Percentiles rank a stretch among this genome's conserved stretches.
Conservation (phyloP, 768 basidiomycete species). For the Pulveroboletus ravenelii region DNA sequence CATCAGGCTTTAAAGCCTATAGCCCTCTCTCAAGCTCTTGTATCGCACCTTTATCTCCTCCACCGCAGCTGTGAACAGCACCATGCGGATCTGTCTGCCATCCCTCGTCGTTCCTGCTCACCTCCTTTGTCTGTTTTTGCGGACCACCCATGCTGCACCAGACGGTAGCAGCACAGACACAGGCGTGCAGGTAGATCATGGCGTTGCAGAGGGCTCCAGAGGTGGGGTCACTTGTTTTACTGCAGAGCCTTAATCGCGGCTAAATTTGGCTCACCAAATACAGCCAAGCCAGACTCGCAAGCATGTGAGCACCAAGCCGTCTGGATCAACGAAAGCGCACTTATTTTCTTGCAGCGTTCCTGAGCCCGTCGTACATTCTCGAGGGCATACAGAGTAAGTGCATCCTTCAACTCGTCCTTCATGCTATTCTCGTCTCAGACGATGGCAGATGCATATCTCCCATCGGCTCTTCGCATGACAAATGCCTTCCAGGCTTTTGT, state of each 20-base stretch:
- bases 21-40: too few relatives aligned
- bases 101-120: background rate
- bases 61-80: too few relatives aligned
- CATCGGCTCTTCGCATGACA: background rate
- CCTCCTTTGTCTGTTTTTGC: background rate
- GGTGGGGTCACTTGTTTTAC: background rate
- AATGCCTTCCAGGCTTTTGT: background rate
- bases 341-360: conserved; percentile 1
- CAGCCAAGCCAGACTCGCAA: background rate
- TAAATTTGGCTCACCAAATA: background rate
- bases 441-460: background rate
- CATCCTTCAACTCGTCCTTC: background rate
- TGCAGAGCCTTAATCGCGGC: background rate
- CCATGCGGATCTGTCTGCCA: background rate
- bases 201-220: background rate
- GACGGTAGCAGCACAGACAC: background rate
- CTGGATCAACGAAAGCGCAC: background rate
- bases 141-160: background rate
- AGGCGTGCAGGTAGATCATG: background rate
- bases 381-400: conserved; percentile 2
- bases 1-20: too few relatives aligned
- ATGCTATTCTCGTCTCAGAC: background rate
- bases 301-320: background rate
- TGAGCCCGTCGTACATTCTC: background rate
- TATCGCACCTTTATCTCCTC: too few relatives aligned